Evolutionary conservation across 139 green algal genomes (phyloP), one percentile per base, ranked within the genome.

Genomic region (Marvania coccoides): DNA sequence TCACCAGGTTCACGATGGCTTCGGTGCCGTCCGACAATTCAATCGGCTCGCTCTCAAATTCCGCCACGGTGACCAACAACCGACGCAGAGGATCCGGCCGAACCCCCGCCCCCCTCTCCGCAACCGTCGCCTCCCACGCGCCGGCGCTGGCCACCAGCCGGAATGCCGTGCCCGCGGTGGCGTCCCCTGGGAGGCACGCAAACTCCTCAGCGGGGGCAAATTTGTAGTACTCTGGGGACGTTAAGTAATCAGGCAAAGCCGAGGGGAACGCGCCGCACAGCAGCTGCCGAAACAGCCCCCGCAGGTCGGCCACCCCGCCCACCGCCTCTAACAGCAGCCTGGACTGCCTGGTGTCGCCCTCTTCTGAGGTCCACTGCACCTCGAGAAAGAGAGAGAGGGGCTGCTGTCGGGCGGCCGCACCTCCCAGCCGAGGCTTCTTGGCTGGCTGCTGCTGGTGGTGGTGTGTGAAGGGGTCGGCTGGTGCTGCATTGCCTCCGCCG

Each of bases 181-280:
- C 6, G 56, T 85, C 78, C 2, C 63, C 70, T 1, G 80, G 80
- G 38, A 86, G 61, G 13, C 48, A 70, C 36, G 82, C 64, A 59
- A 85, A 83, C 56, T 86, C 65, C 53, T 83, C 73, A 0, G 58
- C 58, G 53, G 80, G 80, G 1, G 80, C 70, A 35, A 81, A 83
- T 46, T 75, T 70, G 61, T 76, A 77, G 36, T 69, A 85, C 0
- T 70, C 45, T 3, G 35, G 15, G 19, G 61, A 77, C 47, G 70
- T 73, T 5, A 86, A 69, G 56, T 83, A 82, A 39, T 85, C 69
- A 24, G 65, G 72, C 30, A 79, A 64, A n/a, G 19, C n/a, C 28
- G 51, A 19, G 12, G 67, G 53, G 37, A 80, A 82, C 15, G 77
- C 77, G 10, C 58, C 36, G 12, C 47, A 26, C 6, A 83, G 58